A percentile compares a stretch with the other conserved stretches of the same genome.
phyloP scores from a whole-genome alignment of 2,329 filamentous ascomycete species.

The Periconia sp. region DNA sequence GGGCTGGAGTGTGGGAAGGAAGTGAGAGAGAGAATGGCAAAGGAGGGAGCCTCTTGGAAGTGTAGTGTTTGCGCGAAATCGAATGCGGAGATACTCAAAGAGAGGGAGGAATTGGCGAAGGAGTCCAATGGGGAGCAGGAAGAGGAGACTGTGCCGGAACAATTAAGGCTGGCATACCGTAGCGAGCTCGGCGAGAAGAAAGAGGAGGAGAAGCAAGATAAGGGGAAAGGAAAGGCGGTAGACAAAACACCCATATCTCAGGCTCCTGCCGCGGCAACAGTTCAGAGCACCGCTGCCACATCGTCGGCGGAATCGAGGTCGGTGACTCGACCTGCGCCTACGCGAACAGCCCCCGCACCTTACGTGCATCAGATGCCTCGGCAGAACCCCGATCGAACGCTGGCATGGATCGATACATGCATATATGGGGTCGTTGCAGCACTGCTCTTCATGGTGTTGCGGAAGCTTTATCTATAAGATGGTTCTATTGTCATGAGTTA shows the following conservation, averaged over 20 bases:
- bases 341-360: slow-evolving; percentile 15
- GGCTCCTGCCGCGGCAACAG: background rate
- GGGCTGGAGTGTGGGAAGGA: slow-evolving; percentile 73
- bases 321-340: slow-evolving; percentile 10
- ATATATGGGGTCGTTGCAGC: slow-evolving; percentile 74
- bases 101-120: slow-evolving; percentile 61
- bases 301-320: background rate
- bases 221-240: background rate
- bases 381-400: slow-evolving; percentile 55
- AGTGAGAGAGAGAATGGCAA: slow-evolving; percentile 69
- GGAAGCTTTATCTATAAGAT: slow-evolving; percentile 41
- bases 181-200: slow-evolving; percentile 64
- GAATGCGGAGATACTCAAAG: slow-evolving; percentile 73
- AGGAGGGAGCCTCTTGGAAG: slow-evolving; percentile 64
- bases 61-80: slow-evolving; percentile 71
- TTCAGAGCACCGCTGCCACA: background rate
- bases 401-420: slow-evolving; percentile 77
- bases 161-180: slow-evolving; percentile 68
- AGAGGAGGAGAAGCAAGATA: slow-evolving; percentile 11
- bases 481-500: background rate
- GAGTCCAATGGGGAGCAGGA: slow-evolving; percentile 45
- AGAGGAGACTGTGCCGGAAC: slow-evolving; percentile 54
- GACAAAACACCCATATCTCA: background rate
- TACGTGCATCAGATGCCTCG: slow-evolving; percentile 23
- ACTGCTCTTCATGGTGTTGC: slow-evolving; percentile 68